Evolutionary conservation across 352 stramenopile species (phyloP).

Genomic region (Saprolegnia diclina): DNA sequence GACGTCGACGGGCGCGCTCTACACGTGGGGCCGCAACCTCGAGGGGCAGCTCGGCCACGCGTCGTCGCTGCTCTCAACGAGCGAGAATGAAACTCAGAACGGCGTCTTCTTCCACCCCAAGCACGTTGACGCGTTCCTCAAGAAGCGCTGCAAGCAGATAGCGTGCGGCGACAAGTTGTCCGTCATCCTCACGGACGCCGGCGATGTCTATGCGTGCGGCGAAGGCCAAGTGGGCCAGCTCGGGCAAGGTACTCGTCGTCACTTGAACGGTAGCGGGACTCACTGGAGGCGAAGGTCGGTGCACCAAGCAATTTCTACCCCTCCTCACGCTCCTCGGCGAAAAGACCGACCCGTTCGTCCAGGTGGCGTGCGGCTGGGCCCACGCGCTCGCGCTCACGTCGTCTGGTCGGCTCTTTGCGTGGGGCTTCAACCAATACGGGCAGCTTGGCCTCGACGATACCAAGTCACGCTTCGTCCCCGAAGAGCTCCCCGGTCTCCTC

Average conservation of each 20-base stretch:
- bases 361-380: conserved; percentile 54
- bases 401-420: conserved; percentile 51
- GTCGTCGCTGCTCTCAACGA: conserved; percentile 33
- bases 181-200: conserved; percentile 50
- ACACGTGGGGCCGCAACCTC: conserved; percentile 84
- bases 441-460: conserved; percentile 58
- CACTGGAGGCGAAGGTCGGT: too few species aligned
- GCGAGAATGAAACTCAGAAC: conserved; percentile 37
- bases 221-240: conserved; percentile 41
- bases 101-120: conserved; percentile 71
- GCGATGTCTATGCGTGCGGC: conserved; percentile 71
- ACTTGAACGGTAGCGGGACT: background rate
- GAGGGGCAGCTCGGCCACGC: conserved; percentile 81
- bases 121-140: conserved; percentile 55
- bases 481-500: conserved; percentile 28
- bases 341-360: conserved; percentile 40
- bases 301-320: conserved; percentile 18
- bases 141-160: conserved; percentile 37
- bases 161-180: conserved; percentile 79
- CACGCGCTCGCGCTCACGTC: conserved; percentile 64
- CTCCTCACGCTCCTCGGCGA: conserved; percentile 34
- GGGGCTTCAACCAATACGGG: conserved; percentile 76
- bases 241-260: conserved; percentile 20
- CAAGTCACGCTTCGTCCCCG: conserved; percentile 28
- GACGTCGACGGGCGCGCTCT: conserved; percentile 75